Base-by-base conservation (phyloP, 306 rosid genomes). In the Lithocarpus polystachyus region DNA sequence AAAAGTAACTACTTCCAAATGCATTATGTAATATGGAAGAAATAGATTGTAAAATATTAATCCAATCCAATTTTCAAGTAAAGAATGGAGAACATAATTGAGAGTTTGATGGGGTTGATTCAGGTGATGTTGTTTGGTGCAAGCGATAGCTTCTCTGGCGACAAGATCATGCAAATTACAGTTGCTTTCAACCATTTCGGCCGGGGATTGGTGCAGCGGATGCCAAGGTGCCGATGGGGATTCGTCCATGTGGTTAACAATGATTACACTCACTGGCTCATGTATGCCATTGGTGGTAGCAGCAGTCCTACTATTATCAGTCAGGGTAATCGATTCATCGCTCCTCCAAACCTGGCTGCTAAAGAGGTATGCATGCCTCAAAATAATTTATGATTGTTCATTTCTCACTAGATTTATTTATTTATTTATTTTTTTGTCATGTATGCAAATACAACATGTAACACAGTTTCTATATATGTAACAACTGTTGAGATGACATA, bases 221-320 rank as follows among this genome's bases (percentile, higher is more conserved):
- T 94, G 94, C 96, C 98, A 1, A 90, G 97, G 75, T 64, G 76
- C 54, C 80, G 96, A 77, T 84, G 71, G 76, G 98, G 97, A 33
- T 94, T 92, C 69, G 4, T 92, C 78, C 97, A 94, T 28, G 79
- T 83, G 0, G 90, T 94, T 17, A 94, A 94, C 83, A 92, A 94
- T 52, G 94, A 88, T 82, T 94, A 92, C 85, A 90, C 90, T 48
- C 96, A 89, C 13, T 94, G 97, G 97, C 79, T 82, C 51, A 92
- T 90, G 98, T 94, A 94, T 26, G 98, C 98, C 84, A 90, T 94
- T 19, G 98, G 98, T 6, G 96, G 97, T 18, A 92, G 88, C 86
- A 26, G 56, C 74, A 73, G 84, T 56, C 96, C 98, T 28, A 94
- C 96, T 59, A 79, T 94, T 19, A 82, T 94, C 19, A 90, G 96